Conservation (phyloP, 2,329 filamentous ascomycete species). For the Fusarium temperatum region DNA sequence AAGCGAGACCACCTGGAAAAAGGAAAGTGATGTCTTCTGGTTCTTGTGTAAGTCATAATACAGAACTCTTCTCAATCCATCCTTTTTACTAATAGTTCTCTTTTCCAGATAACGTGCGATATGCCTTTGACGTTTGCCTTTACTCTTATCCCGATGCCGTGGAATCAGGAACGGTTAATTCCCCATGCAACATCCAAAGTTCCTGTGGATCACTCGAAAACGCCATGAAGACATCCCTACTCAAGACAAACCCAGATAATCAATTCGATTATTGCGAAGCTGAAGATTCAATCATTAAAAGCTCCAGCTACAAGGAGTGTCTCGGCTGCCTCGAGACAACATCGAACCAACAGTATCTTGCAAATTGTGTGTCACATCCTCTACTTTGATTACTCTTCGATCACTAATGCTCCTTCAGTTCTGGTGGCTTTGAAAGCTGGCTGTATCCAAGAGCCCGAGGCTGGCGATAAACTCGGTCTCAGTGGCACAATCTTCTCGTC, state of each 20-base stretch:
- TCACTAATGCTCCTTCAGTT: too few relatives aligned
- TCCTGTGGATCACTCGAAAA: constrained; percentile 53
- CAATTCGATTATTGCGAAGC: constrained; percentile 55
- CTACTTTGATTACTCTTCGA: too few relatives aligned
- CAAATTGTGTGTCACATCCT: constrained; percentile 51
- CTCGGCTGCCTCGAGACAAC: constrained; percentile 55
- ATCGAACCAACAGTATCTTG: constrained; percentile 52
- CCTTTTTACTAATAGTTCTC: too few relatives aligned
- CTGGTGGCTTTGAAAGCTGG: constrained; percentile 58
- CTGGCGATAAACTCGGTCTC: constrained; percentile 52
- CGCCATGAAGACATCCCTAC: constrained; percentile 42
- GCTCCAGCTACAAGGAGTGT: constrained; percentile 49
- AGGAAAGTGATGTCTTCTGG: constrained; percentile 47
- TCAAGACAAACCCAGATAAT: too few relatives aligned
- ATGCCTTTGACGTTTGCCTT: constrained; percentile 58
- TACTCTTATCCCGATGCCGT: constrained; percentile 49
- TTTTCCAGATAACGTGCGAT: constrained; percentile 53
- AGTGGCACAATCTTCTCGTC: constrained; percentile 55
- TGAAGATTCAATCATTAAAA: constrained; percentile 46
- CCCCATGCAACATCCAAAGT: constrained; percentile 54
- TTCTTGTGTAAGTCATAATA: constrained; percentile 55
- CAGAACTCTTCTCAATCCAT: too few relatives aligned
- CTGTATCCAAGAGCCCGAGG: constrained; percentile 55
- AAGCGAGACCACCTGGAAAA: constrained; percentile 45
- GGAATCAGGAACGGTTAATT: constrained; percentile 44